phyloP scores from a whole-genome alignment of 2,329 filamentous ascomycete species.

The Hysterium pulicare region DNA sequence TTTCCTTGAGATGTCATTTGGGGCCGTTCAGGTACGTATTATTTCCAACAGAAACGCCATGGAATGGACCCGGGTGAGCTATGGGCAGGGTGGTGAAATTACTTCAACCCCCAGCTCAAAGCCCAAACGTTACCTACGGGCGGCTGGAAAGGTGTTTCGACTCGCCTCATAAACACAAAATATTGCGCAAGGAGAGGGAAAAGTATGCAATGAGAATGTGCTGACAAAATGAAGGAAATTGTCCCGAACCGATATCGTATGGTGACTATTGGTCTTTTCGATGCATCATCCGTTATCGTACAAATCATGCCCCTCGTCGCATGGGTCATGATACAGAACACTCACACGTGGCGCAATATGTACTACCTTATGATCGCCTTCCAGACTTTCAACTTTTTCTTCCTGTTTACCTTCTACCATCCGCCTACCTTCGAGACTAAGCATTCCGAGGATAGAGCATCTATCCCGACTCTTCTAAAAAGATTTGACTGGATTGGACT shows the following conservation, averaged over 20 bases:
- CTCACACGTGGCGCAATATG: slow-evolving; percentile 23
- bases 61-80: no score
- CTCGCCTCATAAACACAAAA: no score
- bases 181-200: no score
- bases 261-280: slow-evolving; percentile 36
- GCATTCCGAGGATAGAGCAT: slow-evolving; percentile 25
- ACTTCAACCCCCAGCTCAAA: no score
- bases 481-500: slow-evolving; percentile 30
- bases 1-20: slow-evolving; percentile 42
- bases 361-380: slow-evolving; percentile 35
- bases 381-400: slow-evolving; percentile 20
- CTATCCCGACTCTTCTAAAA: slow-evolving; percentile 16
- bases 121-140: no score
- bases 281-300: slow-evolving; percentile 28
- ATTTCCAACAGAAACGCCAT: no score
- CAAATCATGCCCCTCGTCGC: slow-evolving; percentile 32
- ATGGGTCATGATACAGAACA: slow-evolving; percentile 29
- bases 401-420: slow-evolving; percentile 31
- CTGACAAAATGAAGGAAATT: slow-evolving; percentile 31
- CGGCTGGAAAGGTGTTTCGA: no score
- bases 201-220: neutral
- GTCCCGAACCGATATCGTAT: slow-evolving; percentile 40
- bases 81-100: no score
- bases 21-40: slow-evolving; percentile 21
- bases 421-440: slow-evolving; percentile 38